Evolutionary conservation across 2,329 filamentous ascomycete species (phyloP), one percentile per base, ranked within the genome.

Genomic region (Zalaria sp.): DNA sequence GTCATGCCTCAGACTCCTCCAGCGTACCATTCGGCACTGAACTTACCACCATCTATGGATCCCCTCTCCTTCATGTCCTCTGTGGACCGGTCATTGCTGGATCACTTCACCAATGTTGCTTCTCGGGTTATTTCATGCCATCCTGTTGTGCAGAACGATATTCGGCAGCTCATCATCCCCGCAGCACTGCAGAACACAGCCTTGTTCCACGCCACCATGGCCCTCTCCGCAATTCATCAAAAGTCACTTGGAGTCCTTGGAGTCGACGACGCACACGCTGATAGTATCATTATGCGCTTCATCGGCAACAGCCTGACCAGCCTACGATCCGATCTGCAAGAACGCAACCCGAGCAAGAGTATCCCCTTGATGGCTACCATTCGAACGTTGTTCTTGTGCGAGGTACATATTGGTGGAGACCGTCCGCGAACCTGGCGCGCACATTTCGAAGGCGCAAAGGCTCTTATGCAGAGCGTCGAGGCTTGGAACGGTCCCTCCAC

Each of bases 401-500:
- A 44, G 11, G 43, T 44, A 5, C 43, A 44, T 11, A 35, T 39
- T 10, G 43, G 43, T 1, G 43, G 43, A 5, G 43, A 44, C 27
- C 25, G 43, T 4, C 43, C 43, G 11, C 38, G 43, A 1, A 44
- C 43, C 11, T 44, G 43, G 43, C 38, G 43, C 28, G 36, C 43
- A 1, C 43, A 44, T 25, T 44, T 44, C 32, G 43, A 44, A 39
- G 43, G 43, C 36, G 43, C 43, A 31, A 44, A 44, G 32, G 43
- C 43, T 32, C 32, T 44, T 3, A 44, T 44, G 43, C 31, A 38
- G 1, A 36, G 35, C 5, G 40, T 44, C 2, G 43, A 44, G 31
- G 41, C 43, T 27, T 44, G 43, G 43, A 7, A 28, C 1, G 36
- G 36, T 27, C 40, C 41, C 35, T 44, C 43, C 3, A 34, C 39